phyloP scores from a whole-genome alignment of 306 rosid species.

The Lathyrus oleraceus region DNA sequence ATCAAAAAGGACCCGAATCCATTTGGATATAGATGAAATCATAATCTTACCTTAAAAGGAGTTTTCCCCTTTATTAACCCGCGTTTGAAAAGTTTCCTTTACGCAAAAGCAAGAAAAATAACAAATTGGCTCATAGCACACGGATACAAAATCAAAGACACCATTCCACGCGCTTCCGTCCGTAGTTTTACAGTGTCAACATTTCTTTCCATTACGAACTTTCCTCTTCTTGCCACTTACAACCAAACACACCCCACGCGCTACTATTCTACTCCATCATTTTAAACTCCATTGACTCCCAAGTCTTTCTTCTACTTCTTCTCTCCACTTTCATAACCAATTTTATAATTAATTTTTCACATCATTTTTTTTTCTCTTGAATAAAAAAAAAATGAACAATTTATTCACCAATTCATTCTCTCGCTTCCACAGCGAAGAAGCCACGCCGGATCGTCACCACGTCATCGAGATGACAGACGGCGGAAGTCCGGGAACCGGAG shows the following conservation, averaged over 20 bases:
- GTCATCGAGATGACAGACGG: conserved; percentile 70
- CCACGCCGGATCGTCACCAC: conserved; percentile 59
- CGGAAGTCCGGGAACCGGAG: conserved; percentile 29
- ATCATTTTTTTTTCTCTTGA: neutral
- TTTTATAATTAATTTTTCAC: neutral
- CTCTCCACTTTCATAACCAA: neutral
- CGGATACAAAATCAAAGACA: too few species aligned
- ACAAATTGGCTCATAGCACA: too few species aligned
- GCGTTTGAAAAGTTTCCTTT: too few species aligned
- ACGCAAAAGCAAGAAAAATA: too few species aligned
- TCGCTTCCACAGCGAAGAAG: conserved; percentile 57
- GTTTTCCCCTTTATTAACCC: too few species aligned
- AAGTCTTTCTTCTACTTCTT: neutral
- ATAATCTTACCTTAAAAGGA: too few species aligned
- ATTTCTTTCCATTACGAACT: too few species aligned
- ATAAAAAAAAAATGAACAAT: conserved; percentile 60
- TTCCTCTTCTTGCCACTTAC: too few species aligned
- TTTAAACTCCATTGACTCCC: conserved; percentile 10
- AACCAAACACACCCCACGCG: conserved; percentile 8
- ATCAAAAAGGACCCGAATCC: too few species aligned
- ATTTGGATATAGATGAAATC: too few species aligned
- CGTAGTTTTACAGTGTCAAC: too few species aligned
- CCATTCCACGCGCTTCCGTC: too few species aligned
- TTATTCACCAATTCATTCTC: conserved; percentile 78
- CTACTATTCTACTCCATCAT: neutral